Evolutionary conservation across 139 green algal species (phyloP).

Genomic region (Coelastrella sp.): DNA sequence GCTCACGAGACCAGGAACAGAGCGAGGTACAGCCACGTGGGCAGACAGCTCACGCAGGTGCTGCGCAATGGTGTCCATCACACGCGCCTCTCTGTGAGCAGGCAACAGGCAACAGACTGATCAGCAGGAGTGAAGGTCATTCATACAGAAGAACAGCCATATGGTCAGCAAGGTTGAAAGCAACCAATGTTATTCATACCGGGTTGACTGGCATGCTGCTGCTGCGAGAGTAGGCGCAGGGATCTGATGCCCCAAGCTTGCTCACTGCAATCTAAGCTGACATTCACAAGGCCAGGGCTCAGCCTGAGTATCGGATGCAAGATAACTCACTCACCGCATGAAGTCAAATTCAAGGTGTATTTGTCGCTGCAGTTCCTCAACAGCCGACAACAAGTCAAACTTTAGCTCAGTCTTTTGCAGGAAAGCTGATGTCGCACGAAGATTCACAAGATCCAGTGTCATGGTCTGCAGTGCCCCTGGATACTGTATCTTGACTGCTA

Average conservation of each 20-base stretch:
- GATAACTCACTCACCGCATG: constrained; percentile 48
- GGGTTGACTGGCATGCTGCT: no score
- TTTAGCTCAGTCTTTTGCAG: constrained; percentile 90
- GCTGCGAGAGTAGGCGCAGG: no score
- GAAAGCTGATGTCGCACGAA: constrained; percentile 77
- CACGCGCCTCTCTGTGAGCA: constrained; percentile 78
- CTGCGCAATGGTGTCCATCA: constrained; percentile 88
- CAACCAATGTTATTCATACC: background rate
- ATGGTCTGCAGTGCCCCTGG: constrained; percentile 83
- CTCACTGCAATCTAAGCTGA: no score
- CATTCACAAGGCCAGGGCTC: no score
- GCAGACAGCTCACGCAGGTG: constrained; percentile 67
- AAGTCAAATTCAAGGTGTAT: constrained; percentile 95
- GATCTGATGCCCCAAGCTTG: no score
- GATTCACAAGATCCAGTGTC: constrained; percentile 84
- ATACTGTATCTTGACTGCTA: constrained; percentile 95
- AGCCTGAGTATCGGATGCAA: background rate
- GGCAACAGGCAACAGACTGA: background rate
- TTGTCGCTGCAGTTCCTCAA: constrained; percentile 91
- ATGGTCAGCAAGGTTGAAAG: background rate
- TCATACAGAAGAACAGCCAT: no score
- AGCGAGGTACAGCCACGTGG: constrained; percentile 78
- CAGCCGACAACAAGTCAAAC: constrained; percentile 92
- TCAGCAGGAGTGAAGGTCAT: no score
- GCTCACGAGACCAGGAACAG: constrained; percentile 82